A percentile compares a stretch with the other conserved stretches of the same genome.
phyloP scores from a whole-genome alignment of 176 grass and related monocot genomes.

The maize (Zea mays) region Zm-B73-REFERENCE-NAM-5.0 NC_050101.1:100233501-100234000 shows the following conservation, averaged over 20 bases:
- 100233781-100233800: conserved; percentile 90
- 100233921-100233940: conserved; percentile 69
- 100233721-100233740: conserved; percentile 83
- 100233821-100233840: conserved; percentile 55
- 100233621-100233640: conserved; percentile 86
- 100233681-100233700: conserved; percentile 85
- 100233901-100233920: conserved; percentile 84
- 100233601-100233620: conserved; percentile 78
- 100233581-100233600: conserved; percentile 82
- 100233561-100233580: conserved; percentile 61
- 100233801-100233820: conserved; percentile 75
- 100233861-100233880: conserved; percentile 62
- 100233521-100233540: conserved; percentile 92
- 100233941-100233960: conserved; percentile 49
- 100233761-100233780: too few species aligned
- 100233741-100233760: too few species aligned
- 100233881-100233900: conserved; percentile 57
- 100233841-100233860: conserved; percentile 50
- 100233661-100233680: conserved; percentile 85
- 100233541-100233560: conserved; percentile 93
- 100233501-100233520: conserved; percentile 75
- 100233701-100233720: conserved; percentile 77
- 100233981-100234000: conserved; percentile 33
- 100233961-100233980: conserved; percentile 9
- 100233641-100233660: conserved; percentile 84